phyloP scores from a whole-genome alignment of 139 green algal species.

The Tetradesmus obliquus region DNA sequence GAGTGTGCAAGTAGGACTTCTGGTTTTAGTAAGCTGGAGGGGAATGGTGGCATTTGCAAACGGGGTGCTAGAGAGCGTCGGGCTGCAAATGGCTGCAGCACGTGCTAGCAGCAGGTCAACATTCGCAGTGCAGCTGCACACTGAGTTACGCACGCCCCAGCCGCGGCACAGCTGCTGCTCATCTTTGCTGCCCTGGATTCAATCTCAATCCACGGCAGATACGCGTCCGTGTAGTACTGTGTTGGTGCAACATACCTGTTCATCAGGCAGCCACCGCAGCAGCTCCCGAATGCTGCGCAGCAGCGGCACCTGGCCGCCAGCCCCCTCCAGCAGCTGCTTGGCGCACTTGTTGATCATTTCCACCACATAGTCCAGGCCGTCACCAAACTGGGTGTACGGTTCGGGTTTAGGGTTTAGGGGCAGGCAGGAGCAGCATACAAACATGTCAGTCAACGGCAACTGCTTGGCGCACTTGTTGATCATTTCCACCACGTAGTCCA shows the following conservation, averaged over 20 bases:
- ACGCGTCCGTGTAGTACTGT: neutral
- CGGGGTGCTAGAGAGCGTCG: too few species aligned
- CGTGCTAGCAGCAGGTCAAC: too few species aligned
- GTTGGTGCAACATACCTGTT: neutral
- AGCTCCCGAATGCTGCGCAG: constrained; percentile 29
- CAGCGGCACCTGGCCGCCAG: constrained; percentile 12
- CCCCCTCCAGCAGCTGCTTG: neutral
- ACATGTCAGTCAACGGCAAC: neutral
- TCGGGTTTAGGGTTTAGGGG: too few species aligned
- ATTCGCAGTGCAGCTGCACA: neutral
- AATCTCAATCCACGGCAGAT: too few species aligned
- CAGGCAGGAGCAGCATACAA: neutral
- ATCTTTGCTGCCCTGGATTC: too few species aligned
- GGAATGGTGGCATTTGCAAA: too few species aligned
- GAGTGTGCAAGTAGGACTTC: too few species aligned
- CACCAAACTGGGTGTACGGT: neutral
- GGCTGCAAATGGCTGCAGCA: too few species aligned
- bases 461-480: neutral
- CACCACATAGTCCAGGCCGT: neutral
- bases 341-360: neutral
- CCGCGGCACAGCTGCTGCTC: too few species aligned
- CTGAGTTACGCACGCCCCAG: neutral
- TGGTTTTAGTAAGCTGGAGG: too few species aligned
- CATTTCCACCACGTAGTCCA: neutral
- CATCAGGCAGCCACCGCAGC: neutral